Evolutionary conservation across 78 protist species (phyloP).

Genomic region (Speleostelium caveatum): DNA sequence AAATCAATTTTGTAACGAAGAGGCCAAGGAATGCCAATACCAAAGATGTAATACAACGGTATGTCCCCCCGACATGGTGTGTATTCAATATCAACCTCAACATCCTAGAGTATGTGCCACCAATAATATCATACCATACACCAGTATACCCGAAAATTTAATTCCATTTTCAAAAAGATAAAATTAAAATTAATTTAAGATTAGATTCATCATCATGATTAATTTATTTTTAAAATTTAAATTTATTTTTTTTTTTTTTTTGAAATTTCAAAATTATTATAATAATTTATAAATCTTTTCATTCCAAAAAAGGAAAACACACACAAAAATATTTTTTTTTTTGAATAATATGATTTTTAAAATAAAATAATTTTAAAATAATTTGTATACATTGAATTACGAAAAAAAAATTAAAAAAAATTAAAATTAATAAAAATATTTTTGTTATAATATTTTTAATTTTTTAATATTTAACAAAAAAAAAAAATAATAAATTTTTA

Average conservation of each 20-base stretch:
- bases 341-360: too few species aligned
- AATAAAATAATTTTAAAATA: too few species aligned
- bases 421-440: too few species aligned
- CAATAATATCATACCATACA: slow-evolving; percentile 4
- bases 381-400: neutral
- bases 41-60: neutral
- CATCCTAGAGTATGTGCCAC: slow-evolving; percentile 64
- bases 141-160: neutral
- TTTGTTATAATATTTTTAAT: neutral
- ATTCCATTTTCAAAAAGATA: neutral
- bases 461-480: slow-evolving; percentile 1
- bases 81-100: slow-evolving; percentile 40
- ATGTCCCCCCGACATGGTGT: slow-evolving; percentile 7
- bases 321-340: neutral
- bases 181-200: too few species aligned
- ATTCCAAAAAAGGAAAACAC: neutral
- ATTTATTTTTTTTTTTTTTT: too few species aligned
- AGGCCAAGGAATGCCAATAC: slow-evolving; percentile 29
- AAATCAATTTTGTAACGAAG: slow-evolving; percentile 21
- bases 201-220: neutral
- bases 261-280: too few species aligned
- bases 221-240: too few species aligned
- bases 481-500: neutral
- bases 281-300: too few species aligned
- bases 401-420: too few species aligned